Evolutionary conservation across 2,329 filamentous ascomycete genomes (phyloP).

Genomic region (Paracoccidioides brasiliensis): DNA sequence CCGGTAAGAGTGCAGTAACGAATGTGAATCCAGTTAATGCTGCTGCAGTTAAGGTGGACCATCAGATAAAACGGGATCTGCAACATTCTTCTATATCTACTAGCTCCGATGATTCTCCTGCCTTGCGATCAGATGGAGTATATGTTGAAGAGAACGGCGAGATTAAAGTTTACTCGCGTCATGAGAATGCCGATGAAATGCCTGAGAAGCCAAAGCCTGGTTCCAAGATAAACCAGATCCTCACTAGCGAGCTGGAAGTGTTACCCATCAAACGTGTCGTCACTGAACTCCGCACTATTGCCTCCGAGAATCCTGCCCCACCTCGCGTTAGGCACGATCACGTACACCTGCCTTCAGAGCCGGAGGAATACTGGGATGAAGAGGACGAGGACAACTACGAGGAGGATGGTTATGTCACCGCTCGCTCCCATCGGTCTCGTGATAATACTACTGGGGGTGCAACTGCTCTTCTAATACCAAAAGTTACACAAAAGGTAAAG

Average conservation of each 20-base stretch:
- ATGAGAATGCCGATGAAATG: neutral
- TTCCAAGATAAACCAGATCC: neutral
- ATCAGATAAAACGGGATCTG: constrained; percentile 6
- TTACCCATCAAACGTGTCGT: neutral
- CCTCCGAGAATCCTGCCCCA: constrained; percentile 13
- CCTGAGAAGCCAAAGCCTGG: neutral
- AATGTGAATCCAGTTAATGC: constrained; percentile 4
- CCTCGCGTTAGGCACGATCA: constrained; percentile 14
- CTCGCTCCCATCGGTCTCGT: constrained; percentile 63
- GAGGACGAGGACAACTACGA: constrained; percentile 65
- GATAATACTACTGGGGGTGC: constrained; percentile 58
- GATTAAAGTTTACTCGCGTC: constrained; percentile 13
- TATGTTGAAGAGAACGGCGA: constrained; percentile 18
- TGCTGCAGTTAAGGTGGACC: constrained; percentile 1
- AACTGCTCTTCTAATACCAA: constrained; percentile 58
- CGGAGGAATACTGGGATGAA: constrained; percentile 63
- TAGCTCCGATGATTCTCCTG: constrained; percentile 11
- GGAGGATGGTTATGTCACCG: constrained; percentile 59
- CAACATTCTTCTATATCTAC: neutral
- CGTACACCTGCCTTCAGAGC: constrained; percentile 31
- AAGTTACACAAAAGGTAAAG: constrained; percentile 53
- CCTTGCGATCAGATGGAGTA: constrained; percentile 17
- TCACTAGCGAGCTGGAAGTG: neutral
- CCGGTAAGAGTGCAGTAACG: neutral
- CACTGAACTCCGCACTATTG: neutral